Conservation (phyloP, 495 filamentous ascomycete genomes). For the Pseudevernia furfuracea region DNA sequence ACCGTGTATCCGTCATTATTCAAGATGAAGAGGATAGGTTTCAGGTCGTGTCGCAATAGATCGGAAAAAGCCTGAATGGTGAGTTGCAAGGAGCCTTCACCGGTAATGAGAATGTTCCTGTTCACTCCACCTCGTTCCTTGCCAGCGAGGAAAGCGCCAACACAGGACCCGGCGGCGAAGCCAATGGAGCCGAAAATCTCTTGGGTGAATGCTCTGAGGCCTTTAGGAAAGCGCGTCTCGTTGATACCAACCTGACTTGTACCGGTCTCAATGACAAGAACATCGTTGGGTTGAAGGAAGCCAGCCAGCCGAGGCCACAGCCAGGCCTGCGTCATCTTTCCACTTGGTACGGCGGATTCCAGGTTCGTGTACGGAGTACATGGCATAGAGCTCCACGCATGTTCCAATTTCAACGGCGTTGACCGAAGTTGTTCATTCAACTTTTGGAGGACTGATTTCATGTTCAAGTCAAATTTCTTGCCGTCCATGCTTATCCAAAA, state of each 20-base stretch:
- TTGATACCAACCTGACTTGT: slow-evolving; percentile 6
- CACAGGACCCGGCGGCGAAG: not conserved
- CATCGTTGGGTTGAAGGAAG: slow-evolving; percentile 2
- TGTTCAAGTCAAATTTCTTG: not conserved
- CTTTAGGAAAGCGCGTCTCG: not conserved
- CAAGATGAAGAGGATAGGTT: not conserved
- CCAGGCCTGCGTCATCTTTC: not conserved
- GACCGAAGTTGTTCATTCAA: not conserved
- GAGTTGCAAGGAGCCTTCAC: not conserved
- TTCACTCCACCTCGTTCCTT: slow-evolving; percentile 1
- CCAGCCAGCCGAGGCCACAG: slow-evolving; percentile 1
- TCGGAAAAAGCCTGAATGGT: not conserved
- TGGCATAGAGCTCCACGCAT: not conserved
- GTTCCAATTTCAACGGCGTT: not conserved
- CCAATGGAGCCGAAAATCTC: not conserved
- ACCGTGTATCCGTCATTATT: not conserved
- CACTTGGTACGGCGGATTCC: not conserved
- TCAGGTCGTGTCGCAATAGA: not conserved
- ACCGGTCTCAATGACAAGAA: not conserved
- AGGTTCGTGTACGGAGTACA: not conserved
- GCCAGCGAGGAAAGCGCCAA: not conserved
- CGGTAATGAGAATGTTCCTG: not conserved
- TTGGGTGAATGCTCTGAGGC: not conserved
- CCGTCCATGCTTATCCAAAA: not conserved
- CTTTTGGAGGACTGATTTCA: not conserved